These are phyloP conservation scores for Coemansia sp. DNA, from an alignment of 192 early-diverging fungal species.

Conservation along the genomic window DNA sequence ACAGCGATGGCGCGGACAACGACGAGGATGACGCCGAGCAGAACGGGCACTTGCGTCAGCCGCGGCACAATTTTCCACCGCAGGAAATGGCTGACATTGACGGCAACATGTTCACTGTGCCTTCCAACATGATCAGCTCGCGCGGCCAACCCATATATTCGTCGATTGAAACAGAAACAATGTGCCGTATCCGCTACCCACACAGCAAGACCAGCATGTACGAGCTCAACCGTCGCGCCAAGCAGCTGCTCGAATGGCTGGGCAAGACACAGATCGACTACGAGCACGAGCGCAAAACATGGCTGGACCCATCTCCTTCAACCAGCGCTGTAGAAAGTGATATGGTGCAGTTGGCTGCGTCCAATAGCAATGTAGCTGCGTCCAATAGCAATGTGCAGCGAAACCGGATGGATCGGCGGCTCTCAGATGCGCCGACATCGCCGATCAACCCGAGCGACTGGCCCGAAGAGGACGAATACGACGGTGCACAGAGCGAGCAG, in stretches of 20 bases:
- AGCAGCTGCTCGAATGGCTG: constrained; percentile 55
- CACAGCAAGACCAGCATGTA: constrained; percentile 28
- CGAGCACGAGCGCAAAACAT: constrained; percentile 37
- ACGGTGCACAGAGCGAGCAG: constrained; percentile 2
- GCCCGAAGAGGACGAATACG: constrained; percentile 39
- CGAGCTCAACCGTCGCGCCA: constrained; percentile 46
- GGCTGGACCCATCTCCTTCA: constrained; percentile 6
- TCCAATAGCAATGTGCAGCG: not conserved
- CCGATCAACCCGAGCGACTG: constrained; percentile 48
- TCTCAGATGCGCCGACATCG: constrained; percentile 48
- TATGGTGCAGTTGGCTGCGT: not conserved
- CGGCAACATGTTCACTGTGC: constrained; percentile 33
- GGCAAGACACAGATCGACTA: constrained; percentile 52
- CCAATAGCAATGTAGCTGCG: not conserved
- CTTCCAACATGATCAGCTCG: constrained; percentile 38
- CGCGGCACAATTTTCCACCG: constrained; percentile 39
- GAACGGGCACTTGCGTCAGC: constrained; percentile 12
- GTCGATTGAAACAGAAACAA: constrained; percentile 30
- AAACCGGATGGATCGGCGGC: constrained; percentile 4
- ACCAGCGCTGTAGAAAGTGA: not conserved
- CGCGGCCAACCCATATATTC: constrained; percentile 48
- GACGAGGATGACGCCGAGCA: not conserved
- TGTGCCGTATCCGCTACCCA: constrained; percentile 52
- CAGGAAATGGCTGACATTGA: constrained; percentile 34
- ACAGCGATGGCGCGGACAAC: not conserved